Base-by-base conservation (phyloP, 306 rosid genomes). In the Rosa persica region DNA sequence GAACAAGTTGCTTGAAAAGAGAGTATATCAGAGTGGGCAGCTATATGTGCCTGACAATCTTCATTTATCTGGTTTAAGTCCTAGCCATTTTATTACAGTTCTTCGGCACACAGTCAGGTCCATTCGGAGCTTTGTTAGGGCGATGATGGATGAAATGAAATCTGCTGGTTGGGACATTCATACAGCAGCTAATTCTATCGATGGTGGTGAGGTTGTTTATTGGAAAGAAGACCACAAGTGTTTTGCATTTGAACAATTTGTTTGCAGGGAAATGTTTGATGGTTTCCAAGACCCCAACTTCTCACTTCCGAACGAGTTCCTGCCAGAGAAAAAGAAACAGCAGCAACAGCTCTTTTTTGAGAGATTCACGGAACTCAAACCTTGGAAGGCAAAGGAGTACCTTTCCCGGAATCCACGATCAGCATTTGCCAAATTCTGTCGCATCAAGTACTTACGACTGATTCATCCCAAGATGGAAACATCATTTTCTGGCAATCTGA, bases 401-500 rank as follows among this genome's bases (percentile, higher is more conserved):
- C 87, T 93, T 0, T 42, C 78, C 0, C 79, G 71, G 82, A 89
- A 79, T n/a, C 96, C 95, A 0, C 69, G 79, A 44, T 95, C 99
- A 12, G 65, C 88, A 0, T 93, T 93, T n/a, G 90, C 92, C 0
- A 91, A 87, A 62, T 95, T 93, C 71, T 91, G 97, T 76, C 75
- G 88, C 23, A 39, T 71, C 67, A 95, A 90, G 92, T 95, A 95
- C 79, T 44, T 82, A 52, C 86, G 79, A 39, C 86, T 93, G 2
- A 83, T 95, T 34, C 97, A 93, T 82, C 96, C 97, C 34, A 91
- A 86, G 84, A 84, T 93, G 96, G 99, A 95, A 74, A 43, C 87
- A 23, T 89, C 93, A 0, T 83, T 93, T 12, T 89, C 83, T 15
- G 97, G 99, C 3, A 86, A 86, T 82, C 58, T 86, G 81, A 85